These are phyloP conservation scores for Penicillium paxilli DNA, from an alignment of 495 filamentous ascomycete genomes.

Conservation along the genomic window DNA sequence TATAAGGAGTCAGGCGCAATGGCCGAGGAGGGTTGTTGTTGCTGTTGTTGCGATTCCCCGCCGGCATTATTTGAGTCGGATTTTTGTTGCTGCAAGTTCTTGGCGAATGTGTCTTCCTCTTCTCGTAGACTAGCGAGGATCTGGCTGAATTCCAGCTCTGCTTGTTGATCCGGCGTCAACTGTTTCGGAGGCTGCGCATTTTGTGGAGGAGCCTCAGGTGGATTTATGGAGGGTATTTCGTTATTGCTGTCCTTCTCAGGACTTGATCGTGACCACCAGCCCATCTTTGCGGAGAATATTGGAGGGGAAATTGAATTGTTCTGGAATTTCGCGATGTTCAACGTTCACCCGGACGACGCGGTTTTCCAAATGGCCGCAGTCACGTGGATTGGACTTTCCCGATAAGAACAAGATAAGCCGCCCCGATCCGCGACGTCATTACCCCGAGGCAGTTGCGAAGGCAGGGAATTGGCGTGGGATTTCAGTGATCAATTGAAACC, in stretches of 20 bases:
- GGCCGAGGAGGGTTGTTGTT: constrained; percentile 29
- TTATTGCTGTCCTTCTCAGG: constrained; percentile 20
- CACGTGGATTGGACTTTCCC: constrained; percentile 12
- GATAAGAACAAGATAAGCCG: constrained; percentile 12
- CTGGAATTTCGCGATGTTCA: no score
- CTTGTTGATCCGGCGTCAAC: constrained; percentile 56
- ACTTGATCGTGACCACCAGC: constrained; percentile 51
- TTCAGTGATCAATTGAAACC: constrained; percentile 5
- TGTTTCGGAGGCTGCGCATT: constrained; percentile 40
- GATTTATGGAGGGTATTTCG: constrained; percentile 17
- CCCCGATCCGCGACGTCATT: constrained; percentile 16
- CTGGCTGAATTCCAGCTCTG: constrained; percentile 61
- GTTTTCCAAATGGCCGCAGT: constrained; percentile 5
- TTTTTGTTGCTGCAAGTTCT: constrained; percentile 13
- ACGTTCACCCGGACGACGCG: constrained; percentile 2
- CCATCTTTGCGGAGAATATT: constrained; percentile 34
- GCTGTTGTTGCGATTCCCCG: no score
- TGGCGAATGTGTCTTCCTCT: constrained; percentile 29
- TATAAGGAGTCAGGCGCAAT: constrained; percentile 66
- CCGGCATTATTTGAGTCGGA: constrained; percentile 10
- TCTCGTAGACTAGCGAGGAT: constrained; percentile 54
- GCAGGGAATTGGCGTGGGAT: background rate
- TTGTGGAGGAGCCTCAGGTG: constrained; percentile 13
- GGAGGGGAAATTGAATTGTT: no score
- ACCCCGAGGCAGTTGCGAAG: background rate